These are phyloP conservation scores for Dendrobium huoshanense DNA, from an alignment of 106 monocot genomes.

Conservation along the genomic window DNA sequence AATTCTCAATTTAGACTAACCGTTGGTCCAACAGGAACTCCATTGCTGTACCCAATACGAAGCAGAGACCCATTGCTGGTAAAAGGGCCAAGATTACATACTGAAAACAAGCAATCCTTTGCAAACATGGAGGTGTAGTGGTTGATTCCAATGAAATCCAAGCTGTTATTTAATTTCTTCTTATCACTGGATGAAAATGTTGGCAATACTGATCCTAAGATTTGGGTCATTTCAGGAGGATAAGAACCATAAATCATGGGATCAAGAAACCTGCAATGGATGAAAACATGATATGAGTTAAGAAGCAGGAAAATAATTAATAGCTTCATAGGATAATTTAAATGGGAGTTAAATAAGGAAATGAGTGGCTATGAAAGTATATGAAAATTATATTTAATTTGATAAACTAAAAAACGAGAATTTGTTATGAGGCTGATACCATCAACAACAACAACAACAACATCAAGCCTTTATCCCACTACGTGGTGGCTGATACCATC, in stretches of 20 bases:
- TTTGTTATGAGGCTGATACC: no score
- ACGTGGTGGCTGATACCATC: no score
- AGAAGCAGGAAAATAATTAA: no score
- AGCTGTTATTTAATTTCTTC: conserved; percentile 17
- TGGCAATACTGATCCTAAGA: conserved; percentile 31
- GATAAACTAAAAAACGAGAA: no score
- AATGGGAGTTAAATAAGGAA: no score
- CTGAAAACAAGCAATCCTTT: conserved; percentile 40
- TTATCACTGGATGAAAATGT: conserved; percentile 24
- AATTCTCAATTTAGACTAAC: conserved; percentile 6
- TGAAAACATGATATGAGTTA: background rate
- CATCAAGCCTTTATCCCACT: no score
- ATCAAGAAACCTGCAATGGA: conserved; percentile 17
- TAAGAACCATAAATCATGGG: conserved; percentile 41
- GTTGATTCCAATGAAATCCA: conserved; percentile 55
- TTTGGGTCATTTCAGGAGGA: conserved; percentile 33
- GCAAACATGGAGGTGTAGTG: conserved; percentile 46
- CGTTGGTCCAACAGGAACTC: conserved; percentile 32
- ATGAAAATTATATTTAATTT: no score
- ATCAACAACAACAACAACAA: no score
- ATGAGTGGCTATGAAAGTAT: no score
- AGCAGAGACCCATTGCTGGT: conserved; percentile 9
- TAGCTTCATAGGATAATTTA: no score
- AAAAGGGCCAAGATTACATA: conserved; percentile 6
- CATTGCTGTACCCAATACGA: conserved; percentile 21